Base-by-base conservation (phyloP, 2,329 filamentous ascomycete genomes). In the Aspergillus pseudoviridinutans region DNA sequence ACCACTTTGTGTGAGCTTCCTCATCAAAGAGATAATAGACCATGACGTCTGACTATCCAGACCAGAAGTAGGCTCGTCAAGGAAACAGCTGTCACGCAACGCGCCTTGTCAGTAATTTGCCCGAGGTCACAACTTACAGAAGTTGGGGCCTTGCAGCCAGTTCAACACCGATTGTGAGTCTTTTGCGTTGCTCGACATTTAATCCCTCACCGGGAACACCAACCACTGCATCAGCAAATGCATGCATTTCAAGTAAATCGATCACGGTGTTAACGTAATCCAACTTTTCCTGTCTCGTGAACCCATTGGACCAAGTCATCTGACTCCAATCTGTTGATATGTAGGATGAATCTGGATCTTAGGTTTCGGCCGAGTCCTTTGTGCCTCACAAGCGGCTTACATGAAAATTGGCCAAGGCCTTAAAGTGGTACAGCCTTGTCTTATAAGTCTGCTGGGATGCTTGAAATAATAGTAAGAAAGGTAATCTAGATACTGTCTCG, bases 21-120 rank as follows among this genome's bases (percentile, higher is more conserved):
- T 87, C 46, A 96, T 82, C 7, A 96, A 82, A 68, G 90, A 86
- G 51, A 90, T 81, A 69, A 96, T 96, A 62, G 90, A 88, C 90
- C 90, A 96, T 0, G 91, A 92, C 0, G 91, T 95, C 74, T 96
- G 91, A 64, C 86, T 90, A 74, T 96, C 92, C 6, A 96, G 84
- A 78, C 92, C 92, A 25, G 91, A 95, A 2, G 92, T 96, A 7
- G 92, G 92, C 74, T 96, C 92, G 67, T 96, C 92, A 29, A 96
- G 84, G 76, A 96, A 55, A 22, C 22, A 22, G 22, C 22, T 22
- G 22, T 2, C 22, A 22, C 22, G 22, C 2, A 22, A 22, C 22
- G 22, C 22, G 22, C 22, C 22, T 22, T 22, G 22, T 22, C 22
- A 22, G 22, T 22, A 22, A 22, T 22, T 22, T 22, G 22, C 22